Conservation (phyloP, 352 stramenopile genomes). For the Phytopythium vexans region DNA sequence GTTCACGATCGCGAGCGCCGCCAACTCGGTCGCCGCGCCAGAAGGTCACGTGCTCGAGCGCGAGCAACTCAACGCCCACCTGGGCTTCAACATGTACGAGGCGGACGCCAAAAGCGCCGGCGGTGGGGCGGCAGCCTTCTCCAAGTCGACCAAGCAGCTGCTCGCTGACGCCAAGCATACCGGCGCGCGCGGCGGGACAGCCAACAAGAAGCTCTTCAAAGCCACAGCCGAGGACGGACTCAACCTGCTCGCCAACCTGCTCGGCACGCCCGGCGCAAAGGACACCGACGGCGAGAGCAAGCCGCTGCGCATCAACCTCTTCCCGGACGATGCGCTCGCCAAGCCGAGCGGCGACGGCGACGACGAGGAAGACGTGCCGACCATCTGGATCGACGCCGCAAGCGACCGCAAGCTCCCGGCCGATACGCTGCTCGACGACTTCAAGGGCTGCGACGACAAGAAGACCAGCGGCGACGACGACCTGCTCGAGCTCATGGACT, state of each 20-base stretch:
- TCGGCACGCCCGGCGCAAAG: slow-evolving; percentile 54
- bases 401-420: slow-evolving; percentile 65
- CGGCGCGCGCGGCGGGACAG: slow-evolving; percentile 10
- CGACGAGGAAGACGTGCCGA: slow-evolving; percentile 46
- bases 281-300: slow-evolving; percentile 45
- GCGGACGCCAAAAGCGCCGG: slow-evolving; percentile 54
- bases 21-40: slow-evolving; percentile 46
- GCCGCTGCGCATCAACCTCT: slow-evolving; percentile 75
- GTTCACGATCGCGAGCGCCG: slow-evolving; percentile 53
- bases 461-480: slow-evolving; percentile 59
- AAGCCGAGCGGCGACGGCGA: slow-evolving; percentile 18
- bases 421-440: slow-evolving; percentile 47
- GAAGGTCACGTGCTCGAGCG: slow-evolving; percentile 54
- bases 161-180: slow-evolving; percentile 57
- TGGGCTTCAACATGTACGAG: slow-evolving; percentile 86
- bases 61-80: slow-evolving; percentile 48
- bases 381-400: slow-evolving; percentile 78
- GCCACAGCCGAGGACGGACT: slow-evolving; percentile 76
- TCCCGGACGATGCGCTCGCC: slow-evolving; percentile 45
- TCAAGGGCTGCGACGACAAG: slow-evolving; percentile 55
- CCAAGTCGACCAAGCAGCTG: slow-evolving; percentile 47
- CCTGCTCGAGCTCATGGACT: slow-evolving; percentile 88
- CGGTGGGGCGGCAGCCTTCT: slow-evolving; percentile 15
- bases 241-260: slow-evolving; percentile 81
- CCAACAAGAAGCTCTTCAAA: slow-evolving; percentile 67